Conservation (phyloP, 257 asterid genomes). For the Thymus mandschuricus region DNA sequence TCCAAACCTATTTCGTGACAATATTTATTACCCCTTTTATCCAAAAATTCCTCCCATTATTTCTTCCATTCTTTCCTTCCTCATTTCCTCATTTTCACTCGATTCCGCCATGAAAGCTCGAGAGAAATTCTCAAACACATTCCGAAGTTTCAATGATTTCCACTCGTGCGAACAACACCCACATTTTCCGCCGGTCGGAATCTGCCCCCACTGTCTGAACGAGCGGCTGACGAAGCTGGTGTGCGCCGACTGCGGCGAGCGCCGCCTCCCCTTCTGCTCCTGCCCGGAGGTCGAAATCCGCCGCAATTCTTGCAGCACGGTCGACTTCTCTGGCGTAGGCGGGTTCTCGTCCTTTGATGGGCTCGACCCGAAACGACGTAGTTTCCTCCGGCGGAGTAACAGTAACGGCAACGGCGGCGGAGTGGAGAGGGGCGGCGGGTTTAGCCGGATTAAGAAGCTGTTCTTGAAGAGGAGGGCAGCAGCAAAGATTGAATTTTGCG, state of each 20-base stretch:
- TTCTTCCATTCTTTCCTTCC: not conserved
- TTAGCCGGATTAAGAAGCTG: constrained; percentile 68
- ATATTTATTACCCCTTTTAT: not conserved
- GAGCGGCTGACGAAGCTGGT: constrained; percentile 59
- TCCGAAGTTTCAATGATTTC: constrained; percentile 40
- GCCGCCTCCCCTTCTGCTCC: constrained; percentile 68
- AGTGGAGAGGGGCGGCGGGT: constrained; percentile 63
- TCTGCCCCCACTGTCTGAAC: constrained; percentile 75
- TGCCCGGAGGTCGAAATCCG: constrained; percentile 66
- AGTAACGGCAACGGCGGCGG: constrained; percentile 82
- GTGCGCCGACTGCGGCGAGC: constrained; percentile 87
- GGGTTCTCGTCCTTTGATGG: constrained; percentile 71
- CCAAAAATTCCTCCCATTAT: not conserved
- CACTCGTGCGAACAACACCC: constrained; percentile 70
- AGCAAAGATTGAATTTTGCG: constrained; percentile 35
- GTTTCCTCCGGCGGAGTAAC: constrained; percentile 60
- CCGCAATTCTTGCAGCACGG: constrained; percentile 57
- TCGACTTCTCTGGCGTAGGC: constrained; percentile 71
- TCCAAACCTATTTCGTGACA: constrained; percentile 17
- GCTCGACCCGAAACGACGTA: constrained; percentile 28
- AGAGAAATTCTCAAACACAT: constrained; percentile 54
- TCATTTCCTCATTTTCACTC: not conserved
- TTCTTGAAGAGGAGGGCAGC: constrained; percentile 52
- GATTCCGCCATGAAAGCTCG: constrained; percentile 57
- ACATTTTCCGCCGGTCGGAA: constrained; percentile 58